phyloP scores from a whole-genome alignment of 345 rosid species.

The Limnanthes douglasii region DNA sequence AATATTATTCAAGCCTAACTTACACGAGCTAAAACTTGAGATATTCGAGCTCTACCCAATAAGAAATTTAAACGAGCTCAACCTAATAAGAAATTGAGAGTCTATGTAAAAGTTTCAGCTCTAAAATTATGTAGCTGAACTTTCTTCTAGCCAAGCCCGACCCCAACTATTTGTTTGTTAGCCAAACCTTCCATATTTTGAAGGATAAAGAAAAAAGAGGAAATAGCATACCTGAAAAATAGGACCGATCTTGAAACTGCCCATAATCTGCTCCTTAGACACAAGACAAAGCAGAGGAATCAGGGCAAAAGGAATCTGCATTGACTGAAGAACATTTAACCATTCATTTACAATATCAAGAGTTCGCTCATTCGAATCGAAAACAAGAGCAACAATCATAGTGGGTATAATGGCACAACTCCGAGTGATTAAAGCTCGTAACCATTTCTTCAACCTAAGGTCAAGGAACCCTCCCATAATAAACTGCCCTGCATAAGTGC shows the following conservation, averaged over 20 bases:
- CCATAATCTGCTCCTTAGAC: conserved; percentile 81
- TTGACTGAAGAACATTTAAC: conserved; percentile 82
- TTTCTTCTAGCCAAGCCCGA: too few species aligned
- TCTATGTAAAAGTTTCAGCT: too few species aligned
- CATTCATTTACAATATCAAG: conserved; percentile 77
- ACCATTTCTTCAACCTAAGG: conserved; percentile 83
- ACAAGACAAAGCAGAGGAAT: conserved; percentile 83
- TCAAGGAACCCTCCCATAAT: conserved; percentile 96
- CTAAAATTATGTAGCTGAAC: too few species aligned
- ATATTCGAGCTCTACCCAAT: too few species aligned
- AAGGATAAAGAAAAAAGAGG: too few species aligned
- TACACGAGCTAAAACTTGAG: too few species aligned
- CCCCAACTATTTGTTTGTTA: background rate
- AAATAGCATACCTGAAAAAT: conserved; percentile 36
- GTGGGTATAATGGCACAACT: conserved; percentile 87
- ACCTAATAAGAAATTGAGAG: too few species aligned
- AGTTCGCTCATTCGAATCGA: conserved; percentile 51
- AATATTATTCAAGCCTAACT: too few species aligned
- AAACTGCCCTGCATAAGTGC: conserved; percentile 93
- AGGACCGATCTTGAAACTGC: conserved; percentile 63
- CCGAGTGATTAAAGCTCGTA: conserved; percentile 78
- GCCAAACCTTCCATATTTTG: too few species aligned
- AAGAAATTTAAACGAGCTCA: too few species aligned
- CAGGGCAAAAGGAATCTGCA: conserved; percentile 87
- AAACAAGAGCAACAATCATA: conserved; percentile 71